Evolutionary conservation across 2,329 filamentous ascomycete genomes (phyloP), one percentile per base, ranked within the genome.

Genomic region (Ophiocordyceps camponoti-floridani): DNA sequence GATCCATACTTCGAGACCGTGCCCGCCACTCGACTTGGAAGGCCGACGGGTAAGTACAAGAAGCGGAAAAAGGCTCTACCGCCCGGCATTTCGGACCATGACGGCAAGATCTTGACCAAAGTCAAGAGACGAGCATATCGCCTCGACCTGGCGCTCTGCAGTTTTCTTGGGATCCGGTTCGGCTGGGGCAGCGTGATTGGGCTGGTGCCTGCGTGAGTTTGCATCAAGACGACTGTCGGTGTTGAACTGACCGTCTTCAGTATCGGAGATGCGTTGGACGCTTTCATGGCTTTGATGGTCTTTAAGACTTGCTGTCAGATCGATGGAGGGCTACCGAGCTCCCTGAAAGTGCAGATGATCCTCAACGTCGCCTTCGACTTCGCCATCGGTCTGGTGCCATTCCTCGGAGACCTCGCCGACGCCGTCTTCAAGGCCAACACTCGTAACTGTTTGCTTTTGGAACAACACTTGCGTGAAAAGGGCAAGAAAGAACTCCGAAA

Each of bases 1-100:
- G 88, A 96, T 58, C 87, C 88, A 6, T 94, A 87, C 65, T 94
- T 88, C 55, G 85, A 94, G 60, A 71, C 78, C 52, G 78, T 94
- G 33, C 78, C 80, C 19, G 80, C 88, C 40, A 84, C 82, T 9
- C 73, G 77, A 49, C 67, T 83, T 40, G 65, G 77, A 51, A 77
- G 78, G 45, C 77, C 79, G 26, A 72, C 60, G 3, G 78, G 76
- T 54, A 93, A 87, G 59, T 70, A 73, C 46, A 89, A 86, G 68
- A 94, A 84, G 62, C 75, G 81, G 58, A 85, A 83, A 66, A 94
- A 93, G 64, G 83, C 85, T 19, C 68, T 88, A 33, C 88, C 88
- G 0, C 75, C 77, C 26, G 89, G 89, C 45, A 76, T 96, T 44
- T 89, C 87, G 16, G 67, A 80, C 27, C 75, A 94, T 53, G 91